Base-by-base conservation (phyloP, 176 grass and related monocot species). In the Areca catechu region DNA sequence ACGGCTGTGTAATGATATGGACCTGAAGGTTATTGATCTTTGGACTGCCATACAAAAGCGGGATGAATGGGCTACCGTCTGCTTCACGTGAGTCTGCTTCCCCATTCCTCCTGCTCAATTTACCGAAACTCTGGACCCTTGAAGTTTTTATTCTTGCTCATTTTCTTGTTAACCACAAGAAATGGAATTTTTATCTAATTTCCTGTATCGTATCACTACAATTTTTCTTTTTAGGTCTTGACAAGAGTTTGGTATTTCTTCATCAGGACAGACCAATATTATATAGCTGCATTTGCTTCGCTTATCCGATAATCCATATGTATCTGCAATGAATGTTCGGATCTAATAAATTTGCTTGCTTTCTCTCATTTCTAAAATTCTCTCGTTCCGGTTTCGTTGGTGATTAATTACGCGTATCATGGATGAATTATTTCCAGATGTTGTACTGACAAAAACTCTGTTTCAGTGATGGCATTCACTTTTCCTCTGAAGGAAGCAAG, bases 381-480 rank as follows among this genome's bases (percentile, higher is more conserved):
- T 14, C 14, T 43, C 9, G 3, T 43, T 43, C 34, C 0, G 7
- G 14, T 24, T 34, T 34, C 21, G 29, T 66, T 10, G 15, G 22
- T 53, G 17, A 29, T 21, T 53, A 51, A 25, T 25, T 43, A 2
- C 9, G 1, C 14, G 34, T 5, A 14, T 43, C 9, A 43, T 43
- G 34, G 10, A 6, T 12, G 19, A 14, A 17, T 2, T 18, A 52
- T 16, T 22, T 53, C 19, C 1, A 43, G 29, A 43, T 1, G 15
- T 22, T 4, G 5, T 12, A 50, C 56, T 72, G 30, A 49, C 25
- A 25, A 60, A 22, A 56, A 17, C 5, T 1, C 29, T 37, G 50
- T 34, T 72, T 30, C 67, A 79, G 76, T 58, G 68, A 79, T 53
- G 68, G 76, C 43, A 48, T 79, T 50, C 76, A 79, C 60, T 60